Base-by-base conservation (phyloP, 2,329 filamentous ascomycete genomes). In the Aspergillus transmontanensis region DNA sequence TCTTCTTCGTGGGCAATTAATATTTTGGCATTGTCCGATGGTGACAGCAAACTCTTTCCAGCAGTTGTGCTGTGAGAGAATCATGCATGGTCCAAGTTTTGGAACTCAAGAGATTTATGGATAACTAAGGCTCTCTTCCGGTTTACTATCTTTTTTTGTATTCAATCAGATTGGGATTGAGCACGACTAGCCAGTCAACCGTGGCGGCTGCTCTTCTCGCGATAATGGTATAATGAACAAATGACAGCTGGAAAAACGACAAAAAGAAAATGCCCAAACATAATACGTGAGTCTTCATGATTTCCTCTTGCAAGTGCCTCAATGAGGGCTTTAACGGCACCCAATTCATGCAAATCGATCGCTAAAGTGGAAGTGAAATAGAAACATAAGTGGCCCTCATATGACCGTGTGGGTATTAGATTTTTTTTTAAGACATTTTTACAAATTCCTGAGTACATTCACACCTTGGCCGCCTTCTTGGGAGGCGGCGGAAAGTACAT, bases 401-500 rank as follows among this genome's bases (percentile, higher is more conserved):
- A 34, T 32, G 30, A 9, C 32, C 34, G 6, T 36, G 30, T 39
- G 11, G 34, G 23, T 39, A 55, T 55, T 36, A 39, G 11, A 30
- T 23, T 23, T 23, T 23, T 23, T 21, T 23, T 4, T 16, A 23
- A 21, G 23, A 5, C n/a, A 39, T 10, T 39, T n/a, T 39, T 19
- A 55, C 21, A 28, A n/a, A 54, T 21, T 16, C 21, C 51, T 2
- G 6, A 11, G 23, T 19, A 39, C n/a, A 16, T 30, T 72, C 55
- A 74, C n/a, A 62, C 64, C 50, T 71, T 77, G 7, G 60, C 53
- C 16, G 76, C 73, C 68, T 79, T 79, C 64, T 78, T 80, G 12
- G 79, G 79, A 11, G 79, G 79, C 23, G 79, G 79, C 10, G 79
- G 79, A 69, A 81, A 81, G 63, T 81, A 81, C 65, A 79, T 78